phyloP scores from a whole-genome alignment of 495 filamentous ascomycete species.

The Xanthoparmelia taractica region DNA sequence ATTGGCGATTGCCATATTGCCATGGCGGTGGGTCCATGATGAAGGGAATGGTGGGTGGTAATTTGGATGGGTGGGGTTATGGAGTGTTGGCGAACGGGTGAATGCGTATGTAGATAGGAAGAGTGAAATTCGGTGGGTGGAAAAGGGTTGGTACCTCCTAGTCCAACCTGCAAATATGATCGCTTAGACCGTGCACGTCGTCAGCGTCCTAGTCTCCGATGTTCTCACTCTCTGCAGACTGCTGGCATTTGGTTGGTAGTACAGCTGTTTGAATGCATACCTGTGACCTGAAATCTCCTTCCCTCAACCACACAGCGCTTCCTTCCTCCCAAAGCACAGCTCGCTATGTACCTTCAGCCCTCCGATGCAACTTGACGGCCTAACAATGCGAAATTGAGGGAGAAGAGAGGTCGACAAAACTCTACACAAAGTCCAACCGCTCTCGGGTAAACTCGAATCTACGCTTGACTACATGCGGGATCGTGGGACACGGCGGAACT shows the following conservation, averaged over 20 bases:
- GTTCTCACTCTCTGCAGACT: neutral
- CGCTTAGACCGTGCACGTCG: neutral
- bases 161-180: conserved; percentile 10
- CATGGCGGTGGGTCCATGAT: conserved; percentile 10
- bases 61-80: neutral
- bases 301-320: conserved; percentile 26
- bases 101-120: conserved; percentile 6
- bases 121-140: neutral
- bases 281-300: conserved; percentile 15
- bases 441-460: conserved; percentile 11
- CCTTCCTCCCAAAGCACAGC: conserved; percentile 23
- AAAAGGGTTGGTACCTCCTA: conserved; percentile 12
- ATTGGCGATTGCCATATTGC: conserved; percentile 20
- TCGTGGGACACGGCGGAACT: conserved; percentile 7
- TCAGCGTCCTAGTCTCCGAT: conserved; percentile 3
- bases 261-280: conserved; percentile 8
- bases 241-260: neutral
- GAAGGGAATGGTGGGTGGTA: neutral
- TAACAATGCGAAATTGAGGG: conserved; percentile 12
- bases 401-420: conserved; percentile 10
- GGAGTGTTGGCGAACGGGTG: conserved; percentile 10
- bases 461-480: conserved; percentile 18
- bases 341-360: conserved; percentile 17
- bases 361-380: conserved; percentile 8
- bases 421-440: conserved; percentile 4